phyloP scores from a whole-genome alignment of 441 rosid species.

The Populus tomentosa region DNA sequence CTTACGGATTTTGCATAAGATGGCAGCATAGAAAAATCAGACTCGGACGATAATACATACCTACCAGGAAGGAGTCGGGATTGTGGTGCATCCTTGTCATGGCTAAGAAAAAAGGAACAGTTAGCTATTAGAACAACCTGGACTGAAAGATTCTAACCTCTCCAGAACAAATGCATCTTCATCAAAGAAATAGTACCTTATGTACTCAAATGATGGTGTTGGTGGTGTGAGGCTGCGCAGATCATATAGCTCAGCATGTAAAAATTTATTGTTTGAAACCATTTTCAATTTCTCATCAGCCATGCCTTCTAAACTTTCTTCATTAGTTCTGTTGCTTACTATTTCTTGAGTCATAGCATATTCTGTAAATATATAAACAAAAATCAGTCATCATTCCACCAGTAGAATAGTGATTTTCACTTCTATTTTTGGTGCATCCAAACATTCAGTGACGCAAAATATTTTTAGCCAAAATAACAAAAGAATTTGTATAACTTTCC shows the following conservation, averaged over 20 bases:
- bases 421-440: conserved; percentile 2
- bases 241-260: conserved; percentile 25
- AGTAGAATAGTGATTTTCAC: neutral
- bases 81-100: conserved; percentile 33
- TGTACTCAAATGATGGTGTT: conserved; percentile 43
- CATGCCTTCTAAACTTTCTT: conserved; percentile 14
- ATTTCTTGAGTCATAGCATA: conserved; percentile 28
- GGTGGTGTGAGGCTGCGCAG: conserved; percentile 32
- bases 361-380: conserved; percentile 25
- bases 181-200: conserved; percentile 32
- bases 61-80: conserved; percentile 25
- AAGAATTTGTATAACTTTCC: neutral
- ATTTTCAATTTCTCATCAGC: conserved; percentile 22
- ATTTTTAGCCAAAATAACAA: neutral
- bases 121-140: conserved; percentile 3
- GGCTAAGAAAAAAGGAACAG: conserved; percentile 24
- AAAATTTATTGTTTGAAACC: conserved; percentile 24
- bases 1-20: conserved; percentile 24
- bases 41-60: conserved; percentile 30
- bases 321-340: conserved; percentile 17
- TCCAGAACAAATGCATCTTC: conserved; percentile 1
- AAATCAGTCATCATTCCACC: neutral
- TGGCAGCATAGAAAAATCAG: conserved; percentile 28
- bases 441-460: neutral
- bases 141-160: neutral